Conservation (phyloP, 2,329 filamentous ascomycete genomes). For the Cordyceps javanica region DNA sequence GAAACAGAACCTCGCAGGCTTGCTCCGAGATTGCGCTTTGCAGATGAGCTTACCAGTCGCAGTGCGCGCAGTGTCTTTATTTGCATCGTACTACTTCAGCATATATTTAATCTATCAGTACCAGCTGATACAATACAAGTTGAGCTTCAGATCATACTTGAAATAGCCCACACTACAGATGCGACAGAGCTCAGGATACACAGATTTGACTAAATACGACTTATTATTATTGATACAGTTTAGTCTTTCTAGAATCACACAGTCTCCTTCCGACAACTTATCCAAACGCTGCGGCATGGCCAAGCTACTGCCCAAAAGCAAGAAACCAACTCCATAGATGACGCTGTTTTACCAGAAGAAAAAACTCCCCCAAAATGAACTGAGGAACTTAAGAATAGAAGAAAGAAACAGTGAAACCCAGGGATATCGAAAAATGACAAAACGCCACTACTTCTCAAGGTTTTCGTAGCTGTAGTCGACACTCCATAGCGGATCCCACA, state of each 20-base stretch:
- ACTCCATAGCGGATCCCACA: conserved; percentile 59
- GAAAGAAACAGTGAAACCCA: conserved; percentile 12
- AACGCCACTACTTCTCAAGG: conserved; percentile 17
- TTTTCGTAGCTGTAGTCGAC: conserved; percentile 52
- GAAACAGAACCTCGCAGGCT: too few species aligned
- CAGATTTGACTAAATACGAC: background rate
- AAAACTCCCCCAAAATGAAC: background rate
- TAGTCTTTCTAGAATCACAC: background rate
- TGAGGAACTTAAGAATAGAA: too few species aligned
- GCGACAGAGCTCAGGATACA: too few species aligned
- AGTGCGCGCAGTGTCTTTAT: too few species aligned
- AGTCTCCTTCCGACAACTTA: background rate
- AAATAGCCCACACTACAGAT: too few species aligned
- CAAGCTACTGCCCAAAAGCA: background rate
- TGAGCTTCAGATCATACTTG: too few species aligned
- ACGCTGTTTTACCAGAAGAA: background rate
- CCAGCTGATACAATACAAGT: too few species aligned
- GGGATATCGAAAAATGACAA: conserved; percentile 6
- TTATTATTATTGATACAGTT: conserved; percentile 10
- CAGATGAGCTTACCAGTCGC: background rate
- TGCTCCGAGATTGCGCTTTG: too few species aligned
- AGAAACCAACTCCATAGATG: background rate
- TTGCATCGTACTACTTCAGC: too few species aligned
- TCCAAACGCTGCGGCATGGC: background rate
- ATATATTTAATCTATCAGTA: too few species aligned